Conservation (phyloP, 805 yeast genomes). For the Spathaspora arborariae region DNA sequence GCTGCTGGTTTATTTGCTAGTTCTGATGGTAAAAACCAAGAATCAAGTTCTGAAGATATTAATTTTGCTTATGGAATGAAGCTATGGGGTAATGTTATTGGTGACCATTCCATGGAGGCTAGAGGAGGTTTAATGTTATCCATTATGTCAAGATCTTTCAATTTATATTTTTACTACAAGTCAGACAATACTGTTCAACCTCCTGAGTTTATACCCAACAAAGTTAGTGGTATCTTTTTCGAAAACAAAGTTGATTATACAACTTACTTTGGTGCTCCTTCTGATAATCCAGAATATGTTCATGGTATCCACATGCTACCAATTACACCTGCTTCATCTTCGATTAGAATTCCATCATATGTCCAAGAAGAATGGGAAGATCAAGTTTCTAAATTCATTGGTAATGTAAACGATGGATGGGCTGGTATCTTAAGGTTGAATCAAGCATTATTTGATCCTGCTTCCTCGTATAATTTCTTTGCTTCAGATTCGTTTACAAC, state of each 20-base stretch:
- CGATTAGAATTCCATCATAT: constrained; percentile 50
- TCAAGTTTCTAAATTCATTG: constrained; percentile 42
- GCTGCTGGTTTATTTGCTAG: constrained; percentile 67
- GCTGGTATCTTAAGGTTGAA: constrained; percentile 70
- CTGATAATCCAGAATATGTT: constrained; percentile 48
- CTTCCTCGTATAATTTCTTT: constrained; percentile 59
- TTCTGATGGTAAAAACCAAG: constrained; percentile 76
- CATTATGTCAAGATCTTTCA: constrained; percentile 51
- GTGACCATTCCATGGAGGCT: constrained; percentile 51
- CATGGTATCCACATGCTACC: constrained; percentile 81
- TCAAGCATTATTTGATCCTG: constrained; percentile 70
- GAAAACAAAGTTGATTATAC: constrained; percentile 72
- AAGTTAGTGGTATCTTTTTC: constrained; percentile 68
- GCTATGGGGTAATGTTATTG: constrained; percentile 61
- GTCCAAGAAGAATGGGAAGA: constrained; percentile 62
- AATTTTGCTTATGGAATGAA: constrained; percentile 68
- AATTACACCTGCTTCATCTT: constrained; percentile 64
- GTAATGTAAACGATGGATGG: constrained; percentile 60
- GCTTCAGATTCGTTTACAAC: constrained; percentile 17
- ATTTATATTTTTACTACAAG: constrained; percentile 48
- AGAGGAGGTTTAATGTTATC: constrained; percentile 63
- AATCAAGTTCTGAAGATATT: constrained; percentile 71
- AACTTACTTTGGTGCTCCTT: constrained; percentile 60
- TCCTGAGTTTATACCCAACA: constrained; percentile 48
- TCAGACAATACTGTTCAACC: constrained; percentile 56